phyloP scores from a whole-genome alignment of 768 basidiomycete species.

The Coprinellus micaceus region DNA sequence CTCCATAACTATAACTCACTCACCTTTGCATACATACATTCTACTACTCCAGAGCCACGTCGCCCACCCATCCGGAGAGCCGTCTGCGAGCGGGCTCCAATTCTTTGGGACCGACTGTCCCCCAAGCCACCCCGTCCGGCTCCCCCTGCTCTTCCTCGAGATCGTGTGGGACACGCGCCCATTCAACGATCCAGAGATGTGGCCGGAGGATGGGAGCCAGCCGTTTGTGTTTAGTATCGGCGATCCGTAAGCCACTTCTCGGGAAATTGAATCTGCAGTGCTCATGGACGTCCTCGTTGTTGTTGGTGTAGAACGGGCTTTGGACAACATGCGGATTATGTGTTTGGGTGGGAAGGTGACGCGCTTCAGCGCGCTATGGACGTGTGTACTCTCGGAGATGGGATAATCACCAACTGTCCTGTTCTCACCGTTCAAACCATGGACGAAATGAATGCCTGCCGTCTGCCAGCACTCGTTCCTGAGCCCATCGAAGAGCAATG shows the following conservation, averaged over 20 bases:
- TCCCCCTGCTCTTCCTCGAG: constrained; percentile 13
- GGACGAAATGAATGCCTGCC: constrained; percentile 8
- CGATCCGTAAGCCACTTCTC: constrained; percentile 10
- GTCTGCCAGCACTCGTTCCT: constrained; percentile 1
- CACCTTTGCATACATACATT: no score
- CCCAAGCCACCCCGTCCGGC: constrained; percentile 6
- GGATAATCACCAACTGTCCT: background rate
- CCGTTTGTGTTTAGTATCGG: constrained; percentile 16
- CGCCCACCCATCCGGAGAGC: constrained; percentile 7
- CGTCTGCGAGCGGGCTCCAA: no score
- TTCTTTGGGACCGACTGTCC: constrained; percentile 10
- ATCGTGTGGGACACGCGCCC: constrained; percentile 14
- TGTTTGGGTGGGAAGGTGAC: constrained; percentile 13
- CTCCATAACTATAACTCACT: no score
- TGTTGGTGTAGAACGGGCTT: constrained; percentile 5
- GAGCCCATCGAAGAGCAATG: constrained; percentile 5
- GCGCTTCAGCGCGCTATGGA: constrained; percentile 11
- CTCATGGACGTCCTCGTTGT: no score
- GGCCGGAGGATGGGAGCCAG: constrained; percentile 11
- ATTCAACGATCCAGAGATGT: constrained; percentile 9
- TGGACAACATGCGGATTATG: constrained; percentile 12
- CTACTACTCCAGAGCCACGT: constrained; percentile 7
- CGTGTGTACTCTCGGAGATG: constrained; percentile 5
- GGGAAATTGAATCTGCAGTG: no score
- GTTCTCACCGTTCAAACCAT: constrained; percentile 8